A percentile compares a stretch with the other conserved stretches of the same genome.
Evolutionary conservation across 1,139 yeast genomes (phyloP).

Genomic region (Candida labiduridarum): DNA sequence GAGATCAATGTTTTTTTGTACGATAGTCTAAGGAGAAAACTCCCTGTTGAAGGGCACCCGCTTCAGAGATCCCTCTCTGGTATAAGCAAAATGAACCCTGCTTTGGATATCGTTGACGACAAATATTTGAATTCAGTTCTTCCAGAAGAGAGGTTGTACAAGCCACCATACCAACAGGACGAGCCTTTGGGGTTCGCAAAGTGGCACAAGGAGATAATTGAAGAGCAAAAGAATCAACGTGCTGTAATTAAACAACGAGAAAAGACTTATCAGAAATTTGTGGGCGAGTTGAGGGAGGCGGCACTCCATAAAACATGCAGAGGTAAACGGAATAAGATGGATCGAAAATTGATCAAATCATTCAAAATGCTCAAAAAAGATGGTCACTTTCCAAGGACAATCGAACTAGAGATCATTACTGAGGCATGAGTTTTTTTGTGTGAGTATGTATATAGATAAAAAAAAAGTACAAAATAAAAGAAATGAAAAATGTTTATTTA

Average conservation of each 20-base stretch:
- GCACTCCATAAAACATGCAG: slow-evolving; percentile 22
- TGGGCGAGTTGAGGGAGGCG: slow-evolving; percentile 20
- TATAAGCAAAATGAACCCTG: slow-evolving; percentile 40
- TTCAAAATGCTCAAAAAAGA: slow-evolving; percentile 30
- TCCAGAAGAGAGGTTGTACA: slow-evolving; percentile 40
- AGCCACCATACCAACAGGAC: slow-evolving; percentile 36
- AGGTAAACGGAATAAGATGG: slow-evolving; percentile 34
- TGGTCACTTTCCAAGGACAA: slow-evolving; percentile 20
- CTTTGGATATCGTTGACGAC: slow-evolving; percentile 40
- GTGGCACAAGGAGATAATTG: slow-evolving; percentile 38
- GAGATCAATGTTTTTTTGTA: slow-evolving; percentile 10
- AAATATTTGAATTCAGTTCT: slow-evolving; percentile 44
- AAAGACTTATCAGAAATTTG: slow-evolving; percentile 19
- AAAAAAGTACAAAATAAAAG: neutral
- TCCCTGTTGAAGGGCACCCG: slow-evolving; percentile 38
- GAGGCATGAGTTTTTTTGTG: neutral
- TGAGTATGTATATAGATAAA: neutral
- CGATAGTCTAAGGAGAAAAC: slow-evolving; percentile 20
- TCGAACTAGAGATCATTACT: slow-evolving; percentile 4
- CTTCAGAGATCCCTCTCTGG: slow-evolving; percentile 45
- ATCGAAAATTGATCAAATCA: slow-evolving; percentile 32
- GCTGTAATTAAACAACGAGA: slow-evolving; percentile 18
- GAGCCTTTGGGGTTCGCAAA: slow-evolving; percentile 33
- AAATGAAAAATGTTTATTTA: neutral
- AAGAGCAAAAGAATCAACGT: slow-evolving; percentile 21